Percentiles rank a stretch among this genome's conserved stretches.
phyloP scores from a whole-genome alignment of 345 rosid species.

The Aquilaria malaccensis region DNA sequence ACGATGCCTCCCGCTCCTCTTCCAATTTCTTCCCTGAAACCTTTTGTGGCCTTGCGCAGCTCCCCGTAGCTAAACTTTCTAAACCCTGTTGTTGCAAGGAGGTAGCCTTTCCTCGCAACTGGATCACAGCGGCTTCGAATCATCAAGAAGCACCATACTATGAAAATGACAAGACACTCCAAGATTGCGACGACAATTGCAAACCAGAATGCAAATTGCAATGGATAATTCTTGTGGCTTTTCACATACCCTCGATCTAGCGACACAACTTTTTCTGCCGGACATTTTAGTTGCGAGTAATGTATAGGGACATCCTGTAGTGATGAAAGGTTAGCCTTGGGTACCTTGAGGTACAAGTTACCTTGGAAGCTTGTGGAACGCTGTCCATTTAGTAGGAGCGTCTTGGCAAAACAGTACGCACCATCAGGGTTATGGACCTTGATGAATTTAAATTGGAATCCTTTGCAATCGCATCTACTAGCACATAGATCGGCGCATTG shows the following conservation, averaged over 20 bases:
- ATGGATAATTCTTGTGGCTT: neutral
- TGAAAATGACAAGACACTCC: constrained; percentile 13
- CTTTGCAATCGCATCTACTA: neutral
- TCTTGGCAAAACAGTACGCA: neutral
- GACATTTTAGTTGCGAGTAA: neutral
- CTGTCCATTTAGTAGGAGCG: neutral
- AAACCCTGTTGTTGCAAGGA: constrained; percentile 13
- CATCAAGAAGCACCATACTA: constrained; percentile 20
- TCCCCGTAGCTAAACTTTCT: constrained; percentile 15
- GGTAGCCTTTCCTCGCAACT: constrained; percentile 7
- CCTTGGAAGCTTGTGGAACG: neutral
- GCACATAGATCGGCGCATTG: constrained; percentile 20
- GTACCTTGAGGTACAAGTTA: neutral
- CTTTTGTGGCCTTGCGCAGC: neutral
- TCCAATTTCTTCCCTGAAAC: neutral
- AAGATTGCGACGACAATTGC: constrained; percentile 15
- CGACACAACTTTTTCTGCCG: neutral
- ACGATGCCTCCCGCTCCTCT: neutral
- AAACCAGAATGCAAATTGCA: constrained; percentile 19
- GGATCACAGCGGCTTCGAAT: constrained; percentile 3
- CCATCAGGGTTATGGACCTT: neutral
- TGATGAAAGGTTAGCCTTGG: neutral
- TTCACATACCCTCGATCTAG: neutral
- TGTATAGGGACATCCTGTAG: neutral
- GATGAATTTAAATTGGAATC: neutral